A percentile compares a stretch with the other conserved stretches of the same genome.
phyloP scores from a whole-genome alignment of 1,284 basidiomycete species.

The Bondarzewia mesenterica region DNA sequence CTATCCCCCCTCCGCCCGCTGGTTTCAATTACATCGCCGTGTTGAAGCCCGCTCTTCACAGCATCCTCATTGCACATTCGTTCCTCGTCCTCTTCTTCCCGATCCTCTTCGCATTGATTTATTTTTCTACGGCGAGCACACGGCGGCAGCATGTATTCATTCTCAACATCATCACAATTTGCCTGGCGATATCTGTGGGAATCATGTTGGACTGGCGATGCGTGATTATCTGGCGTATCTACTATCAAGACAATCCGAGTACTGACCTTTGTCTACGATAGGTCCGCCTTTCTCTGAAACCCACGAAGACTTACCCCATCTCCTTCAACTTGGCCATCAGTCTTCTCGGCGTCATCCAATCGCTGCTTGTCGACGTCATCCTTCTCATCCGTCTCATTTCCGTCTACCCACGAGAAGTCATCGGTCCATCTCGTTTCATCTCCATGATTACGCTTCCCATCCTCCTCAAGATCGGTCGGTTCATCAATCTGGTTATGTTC shows the following conservation, averaged over 20 bases:
- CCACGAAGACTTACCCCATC: background rate
- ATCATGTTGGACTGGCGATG: slow-evolving; percentile 7
- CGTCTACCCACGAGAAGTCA: slow-evolving; percentile 14
- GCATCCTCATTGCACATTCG: slow-evolving; percentile 7
- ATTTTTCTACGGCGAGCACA: slow-evolving; percentile 1
- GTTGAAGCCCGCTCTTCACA: slow-evolving; percentile 5
- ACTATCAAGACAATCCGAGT: background rate
- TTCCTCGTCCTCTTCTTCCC: slow-evolving; percentile 5
- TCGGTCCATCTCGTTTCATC: slow-evolving; percentile 1
- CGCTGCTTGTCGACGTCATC: slow-evolving; percentile 23
- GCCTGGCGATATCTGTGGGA: slow-evolving; percentile 1
- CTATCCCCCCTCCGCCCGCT: slow-evolving; percentile 8
- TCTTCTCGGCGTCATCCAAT: slow-evolving; percentile 21
- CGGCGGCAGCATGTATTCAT: slow-evolving; percentile 2
- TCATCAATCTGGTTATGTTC: slow-evolving; percentile 8
- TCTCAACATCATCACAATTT: slow-evolving; percentile 1
- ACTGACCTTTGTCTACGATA: background rate
- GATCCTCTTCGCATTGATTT: background rate
- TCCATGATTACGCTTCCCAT: slow-evolving; percentile 7
- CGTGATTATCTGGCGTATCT: background rate
- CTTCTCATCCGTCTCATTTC: slow-evolving; percentile 15
- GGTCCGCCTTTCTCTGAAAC: background rate
- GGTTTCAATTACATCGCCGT: slow-evolving; percentile 10
- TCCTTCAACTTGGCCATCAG: slow-evolving; percentile 15
- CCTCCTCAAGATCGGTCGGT: slow-evolving; percentile 8